Conservation (phyloP, 2,329 filamentous ascomycete genomes). For the Hypoxylon sp. region DNA sequence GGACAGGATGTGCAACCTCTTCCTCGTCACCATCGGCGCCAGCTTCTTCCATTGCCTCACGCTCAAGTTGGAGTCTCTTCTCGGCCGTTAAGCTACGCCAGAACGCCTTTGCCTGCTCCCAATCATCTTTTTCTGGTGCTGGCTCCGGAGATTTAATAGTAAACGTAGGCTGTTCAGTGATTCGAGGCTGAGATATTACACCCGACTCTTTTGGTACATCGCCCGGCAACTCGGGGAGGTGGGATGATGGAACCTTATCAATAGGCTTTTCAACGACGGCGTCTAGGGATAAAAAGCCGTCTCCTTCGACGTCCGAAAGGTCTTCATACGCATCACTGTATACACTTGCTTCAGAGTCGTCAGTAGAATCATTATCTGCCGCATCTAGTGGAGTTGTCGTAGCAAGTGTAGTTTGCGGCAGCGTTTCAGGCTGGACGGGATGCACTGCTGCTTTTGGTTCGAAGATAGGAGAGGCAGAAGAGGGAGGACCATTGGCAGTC, state of each 20-base stretch:
- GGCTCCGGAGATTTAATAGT: background rate
- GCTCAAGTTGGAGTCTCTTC: conserved; percentile 73
- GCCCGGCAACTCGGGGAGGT: conserved; percentile 25
- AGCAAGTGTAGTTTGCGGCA: conserved; percentile 52
- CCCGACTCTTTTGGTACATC: conserved; percentile 10
- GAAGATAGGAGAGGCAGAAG: conserved; percentile 40
- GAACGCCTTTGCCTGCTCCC: conserved; percentile 78
- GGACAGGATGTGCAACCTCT: conserved; percentile 51
- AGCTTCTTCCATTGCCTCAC: conserved; percentile 69
- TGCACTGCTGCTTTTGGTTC: conserved; percentile 48
- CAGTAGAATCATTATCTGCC: conserved; percentile 57
- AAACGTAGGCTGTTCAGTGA: conserved; percentile 32
- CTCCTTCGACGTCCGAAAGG: conserved; percentile 73
- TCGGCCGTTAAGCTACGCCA: conserved; percentile 77
- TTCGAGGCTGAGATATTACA: conserved; percentile 36
- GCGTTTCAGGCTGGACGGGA: conserved; percentile 29
- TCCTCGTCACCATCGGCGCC: conserved; percentile 64
- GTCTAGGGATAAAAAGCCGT: conserved; percentile 80
- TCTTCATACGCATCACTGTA: conserved; percentile 87
- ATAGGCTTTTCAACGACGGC: conserved; percentile 77
- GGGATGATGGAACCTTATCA: conserved; percentile 61
- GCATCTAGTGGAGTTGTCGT: conserved; percentile 51
- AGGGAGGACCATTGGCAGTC: background rate
- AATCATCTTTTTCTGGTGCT: conserved; percentile 63
- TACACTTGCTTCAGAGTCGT: conserved; percentile 65